phyloP scores from a whole-genome alignment of 495 filamentous ascomycete genomes.

The Penicillium robsamsonii region DNA sequence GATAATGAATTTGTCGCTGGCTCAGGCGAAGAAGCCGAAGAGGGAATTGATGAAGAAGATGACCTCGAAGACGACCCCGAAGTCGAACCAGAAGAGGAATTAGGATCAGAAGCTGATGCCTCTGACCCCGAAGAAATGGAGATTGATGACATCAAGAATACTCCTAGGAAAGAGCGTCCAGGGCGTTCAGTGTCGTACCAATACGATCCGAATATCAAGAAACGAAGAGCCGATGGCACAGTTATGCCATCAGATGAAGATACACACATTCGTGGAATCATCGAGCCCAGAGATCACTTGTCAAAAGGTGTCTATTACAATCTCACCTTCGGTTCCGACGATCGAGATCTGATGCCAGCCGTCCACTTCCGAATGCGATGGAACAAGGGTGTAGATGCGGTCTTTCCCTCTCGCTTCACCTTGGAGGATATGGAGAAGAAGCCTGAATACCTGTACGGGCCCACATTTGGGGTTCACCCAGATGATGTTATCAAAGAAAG shows the following conservation, averaged over 20 bases:
- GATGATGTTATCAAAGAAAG: conserved; percentile 44
- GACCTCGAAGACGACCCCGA: conserved; percentile 20
- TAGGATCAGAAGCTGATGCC: conserved; percentile 14
- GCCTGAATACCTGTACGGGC: conserved; percentile 43
- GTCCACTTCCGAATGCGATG: conserved; percentile 50
- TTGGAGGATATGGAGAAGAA: conserved; percentile 24
- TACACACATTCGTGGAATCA: conserved; percentile 37
- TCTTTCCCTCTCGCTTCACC: conserved; percentile 47
- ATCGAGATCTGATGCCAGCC: conserved; percentile 45
- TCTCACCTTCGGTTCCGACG: conserved; percentile 44
- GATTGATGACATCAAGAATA: background rate
- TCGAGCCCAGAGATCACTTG: conserved; percentile 39
- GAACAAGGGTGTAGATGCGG: conserved; percentile 42
- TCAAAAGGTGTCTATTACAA: conserved; percentile 38
- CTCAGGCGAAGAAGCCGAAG: conserved; percentile 28
- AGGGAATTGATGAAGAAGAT: conserved; percentile 19
- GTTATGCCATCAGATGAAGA: conserved; percentile 23
- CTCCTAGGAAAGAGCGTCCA: conserved; percentile 5
- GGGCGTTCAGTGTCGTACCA: background rate
- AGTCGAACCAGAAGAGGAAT: conserved; percentile 18
- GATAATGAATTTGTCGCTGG: conserved; percentile 32
- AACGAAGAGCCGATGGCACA: conserved; percentile 22
- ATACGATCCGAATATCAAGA: conserved; percentile 13
- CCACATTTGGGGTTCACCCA: conserved; percentile 37
- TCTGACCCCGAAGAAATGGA: conserved; percentile 21